phyloP scores from a whole-genome alignment of 306 rosid species.

The Cyamopsis tetragonoloba region DNA sequence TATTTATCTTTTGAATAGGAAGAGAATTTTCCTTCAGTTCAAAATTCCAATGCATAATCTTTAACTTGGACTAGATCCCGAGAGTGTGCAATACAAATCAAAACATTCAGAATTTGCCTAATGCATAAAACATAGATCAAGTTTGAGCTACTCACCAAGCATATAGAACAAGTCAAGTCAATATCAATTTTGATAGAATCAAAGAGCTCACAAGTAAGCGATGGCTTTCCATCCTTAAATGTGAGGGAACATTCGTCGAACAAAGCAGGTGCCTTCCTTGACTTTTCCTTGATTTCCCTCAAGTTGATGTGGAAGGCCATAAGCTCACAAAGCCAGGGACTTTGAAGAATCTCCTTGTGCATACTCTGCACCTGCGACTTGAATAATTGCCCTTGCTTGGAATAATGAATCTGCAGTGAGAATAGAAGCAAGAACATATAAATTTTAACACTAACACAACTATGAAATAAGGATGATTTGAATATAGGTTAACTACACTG shows the following conservation, averaged over 20 bases:
- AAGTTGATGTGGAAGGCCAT: constrained; percentile 90
- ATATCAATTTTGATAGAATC: constrained; percentile 78
- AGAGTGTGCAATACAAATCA: neutral
- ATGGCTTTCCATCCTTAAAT: constrained; percentile 70
- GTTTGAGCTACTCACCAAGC: constrained; percentile 66
- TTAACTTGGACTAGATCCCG: neutral
- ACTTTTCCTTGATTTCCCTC: constrained; percentile 53
- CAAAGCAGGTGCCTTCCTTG: constrained; percentile 37
- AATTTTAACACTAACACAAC: neutral
- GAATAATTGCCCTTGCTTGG: constrained; percentile 89
- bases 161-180: constrained; percentile 88
- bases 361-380: constrained; percentile 76
- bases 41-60: neutral
- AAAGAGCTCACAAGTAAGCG: constrained; percentile 75
- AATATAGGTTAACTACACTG: too few species aligned
- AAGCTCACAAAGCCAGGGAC: constrained; percentile 94
- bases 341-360: constrained; percentile 89
- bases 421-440: neutral
- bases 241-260: constrained; percentile 71
- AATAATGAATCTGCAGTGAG: constrained; percentile 69
- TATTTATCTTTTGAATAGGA: neutral
- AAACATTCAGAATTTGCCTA: neutral
- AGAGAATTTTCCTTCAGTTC: neutral
- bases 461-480: neutral
- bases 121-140: neutral